These are phyloP conservation scores for Naematelia aurantialba DNA, from an alignment of 768 basidiomycete species.

Conservation along the genomic window DNA sequence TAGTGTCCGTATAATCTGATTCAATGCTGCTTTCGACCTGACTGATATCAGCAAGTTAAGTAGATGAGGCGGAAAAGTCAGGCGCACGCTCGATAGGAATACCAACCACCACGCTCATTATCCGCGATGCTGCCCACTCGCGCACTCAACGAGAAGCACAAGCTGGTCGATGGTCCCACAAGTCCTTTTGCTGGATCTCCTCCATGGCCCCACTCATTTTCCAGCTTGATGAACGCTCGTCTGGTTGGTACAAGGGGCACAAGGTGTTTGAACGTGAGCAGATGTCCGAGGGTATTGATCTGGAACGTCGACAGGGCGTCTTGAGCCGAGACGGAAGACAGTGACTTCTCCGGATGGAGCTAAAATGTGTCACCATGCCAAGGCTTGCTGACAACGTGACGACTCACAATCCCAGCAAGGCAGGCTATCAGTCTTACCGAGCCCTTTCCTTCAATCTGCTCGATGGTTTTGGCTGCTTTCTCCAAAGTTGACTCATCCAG, in stretches of 20 bases:
- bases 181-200: conserved; percentile 49
- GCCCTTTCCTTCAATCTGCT: conserved; percentile 45
- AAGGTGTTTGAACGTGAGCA: conserved; percentile 54
- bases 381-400: neutral
- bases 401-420: conserved; percentile 50
- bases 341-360: conserved; percentile 53
- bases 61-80: neutral
- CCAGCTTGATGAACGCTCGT: conserved; percentile 30
- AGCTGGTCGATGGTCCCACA: conserved; percentile 32
- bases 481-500: conserved; percentile 46
- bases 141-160: conserved; percentile 51
- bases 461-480: conserved; percentile 47
- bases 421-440: conserved; percentile 50
- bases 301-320: conserved; percentile 48
- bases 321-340: conserved; percentile 42
- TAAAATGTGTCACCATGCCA: conserved; percentile 19
- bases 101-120: conserved; percentile 52
- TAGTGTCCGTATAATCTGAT: conserved; percentile 51
- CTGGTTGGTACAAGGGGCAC: conserved; percentile 50
- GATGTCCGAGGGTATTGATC: conserved; percentile 54
- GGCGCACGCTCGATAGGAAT: conserved; percentile 46
- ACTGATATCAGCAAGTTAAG: neutral
- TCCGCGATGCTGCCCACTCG: conserved; percentile 52
- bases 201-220: conserved; percentile 13
- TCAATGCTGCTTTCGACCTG: conserved; percentile 53